phyloP scores from a whole-genome alignment of 495 filamentous ascomycete genomes.

The Hyaloscypha hepaticicola region DNA sequence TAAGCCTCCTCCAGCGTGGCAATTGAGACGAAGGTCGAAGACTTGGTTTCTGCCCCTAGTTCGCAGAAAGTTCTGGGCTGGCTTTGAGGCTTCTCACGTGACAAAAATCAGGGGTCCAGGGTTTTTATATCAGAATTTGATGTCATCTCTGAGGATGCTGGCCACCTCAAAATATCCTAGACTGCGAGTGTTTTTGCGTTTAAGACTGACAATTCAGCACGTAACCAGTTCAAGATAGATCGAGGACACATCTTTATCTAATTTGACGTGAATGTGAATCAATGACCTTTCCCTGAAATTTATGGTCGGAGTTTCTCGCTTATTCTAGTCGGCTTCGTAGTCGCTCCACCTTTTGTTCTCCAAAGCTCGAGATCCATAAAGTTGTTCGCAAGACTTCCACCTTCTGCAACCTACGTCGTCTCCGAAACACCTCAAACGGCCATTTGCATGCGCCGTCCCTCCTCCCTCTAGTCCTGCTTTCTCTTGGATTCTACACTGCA shows the following conservation, averaged over 20 bases:
- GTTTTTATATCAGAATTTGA: neutral
- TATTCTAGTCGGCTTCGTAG: neutral
- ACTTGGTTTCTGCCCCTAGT: neutral
- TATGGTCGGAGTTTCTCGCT: neutral
- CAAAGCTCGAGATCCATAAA: neutral
- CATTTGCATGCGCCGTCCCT: slow-evolving; percentile 29
- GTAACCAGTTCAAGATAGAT: too few species aligned
- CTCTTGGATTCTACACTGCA: slow-evolving; percentile 12
- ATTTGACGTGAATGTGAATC: neutral
- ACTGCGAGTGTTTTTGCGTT: too few species aligned
- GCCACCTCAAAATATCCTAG: too few species aligned
- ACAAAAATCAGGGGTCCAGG: neutral
- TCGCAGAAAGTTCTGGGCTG: neutral
- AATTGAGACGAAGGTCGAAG: neutral
- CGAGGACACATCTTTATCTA: too few species aligned
- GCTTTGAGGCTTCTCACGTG: neutral
- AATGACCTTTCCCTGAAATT: too few species aligned
- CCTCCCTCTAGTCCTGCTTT: slow-evolving; percentile 25
- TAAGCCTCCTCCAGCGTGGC: neutral
- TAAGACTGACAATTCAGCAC: too few species aligned
- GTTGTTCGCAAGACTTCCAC: neutral
- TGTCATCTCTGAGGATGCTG: neutral
- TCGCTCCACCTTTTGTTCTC: neutral
- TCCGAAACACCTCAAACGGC: slow-evolving; percentile 9
- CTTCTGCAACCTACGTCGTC: neutral